Evolutionary conservation across 352 stramenopile species (phyloP), one percentile per base, ranked within the genome.

Genomic region (Phytophthora quininea): DNA sequence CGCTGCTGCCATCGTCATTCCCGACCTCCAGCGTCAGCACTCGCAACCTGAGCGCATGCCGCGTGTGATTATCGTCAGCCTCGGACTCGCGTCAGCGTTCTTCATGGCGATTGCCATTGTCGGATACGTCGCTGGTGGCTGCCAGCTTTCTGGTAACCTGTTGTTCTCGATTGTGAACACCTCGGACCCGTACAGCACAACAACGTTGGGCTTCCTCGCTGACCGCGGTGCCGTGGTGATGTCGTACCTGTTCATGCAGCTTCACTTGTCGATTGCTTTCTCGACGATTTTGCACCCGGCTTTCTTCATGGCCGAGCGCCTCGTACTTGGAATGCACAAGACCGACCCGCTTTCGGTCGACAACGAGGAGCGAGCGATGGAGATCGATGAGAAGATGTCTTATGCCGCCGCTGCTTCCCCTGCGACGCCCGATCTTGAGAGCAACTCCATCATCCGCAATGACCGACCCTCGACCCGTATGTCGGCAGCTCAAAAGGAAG

Each of bases 181-280:
- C n/a, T 52, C 58, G 0, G 58, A 64, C 38, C 58, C 58, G 35
- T 58, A 43, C 35, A 45, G 47, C 9, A 32, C 58, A 7, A 64
- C 58, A 7, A 64, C 58, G 48, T 47, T 67, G 48, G 60, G 60
- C 37, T 67, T 67, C 33, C 43, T 53, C 14, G 51, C 60, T 15
- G 53, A 67, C 42, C 53, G 60, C 19, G 60, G 60, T 5, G 53
- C 51, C 19, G 60, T 67, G 15, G 46, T 67, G 51, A 67, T 67
- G 60, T 54, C 60, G 10, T 67, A 52, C 60, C 15, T 67, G 43
- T 60, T 67, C 59, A 67, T 67, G 59, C 59, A 67, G n/a, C 37
- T 67, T 30, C 59, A 79, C 49, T 27, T 79, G 27, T 61, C 71
- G 24, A 76, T 79, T 38, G 71, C 71, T 3, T 79, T 79, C 50